Evolutionary conservation across 306 rosid species (phyloP).

Genomic region (Vachellia collinsii): DNA sequence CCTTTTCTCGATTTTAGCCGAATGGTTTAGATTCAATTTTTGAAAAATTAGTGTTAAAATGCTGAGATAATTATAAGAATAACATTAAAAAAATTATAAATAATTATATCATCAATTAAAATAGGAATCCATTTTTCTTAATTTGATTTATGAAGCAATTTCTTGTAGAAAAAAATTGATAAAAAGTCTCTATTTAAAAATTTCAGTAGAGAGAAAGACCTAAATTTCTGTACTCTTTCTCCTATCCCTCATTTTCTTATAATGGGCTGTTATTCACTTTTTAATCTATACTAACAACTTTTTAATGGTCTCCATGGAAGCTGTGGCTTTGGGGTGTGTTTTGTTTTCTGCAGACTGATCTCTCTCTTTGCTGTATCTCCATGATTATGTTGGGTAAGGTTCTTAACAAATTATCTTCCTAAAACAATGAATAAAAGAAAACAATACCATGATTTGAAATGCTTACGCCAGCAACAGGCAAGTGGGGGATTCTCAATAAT

Average conservation of each 20-base stretch:
- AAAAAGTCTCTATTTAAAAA: no score
- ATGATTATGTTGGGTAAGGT: not conserved
- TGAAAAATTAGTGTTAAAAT: no score
- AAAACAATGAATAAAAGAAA: not conserved
- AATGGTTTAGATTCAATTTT: no score
- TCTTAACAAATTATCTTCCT: not conserved
- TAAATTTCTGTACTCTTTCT: no score
- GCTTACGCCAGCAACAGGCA: conserved; percentile 37
- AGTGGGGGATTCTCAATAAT: conserved; percentile 39
- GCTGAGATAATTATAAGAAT: not conserved
- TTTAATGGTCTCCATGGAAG: not conserved
- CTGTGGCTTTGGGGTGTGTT: not conserved
- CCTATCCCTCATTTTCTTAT: not conserved
- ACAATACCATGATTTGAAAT: not conserved
- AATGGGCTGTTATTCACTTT: not conserved
- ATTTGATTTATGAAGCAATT: not conserved
- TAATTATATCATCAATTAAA: not conserved
- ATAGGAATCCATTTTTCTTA: not conserved
- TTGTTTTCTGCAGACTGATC: not conserved
- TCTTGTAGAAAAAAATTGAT: no score
- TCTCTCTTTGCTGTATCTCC: not conserved
- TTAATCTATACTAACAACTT: not conserved
- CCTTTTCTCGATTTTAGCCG: no score
- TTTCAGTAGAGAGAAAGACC: no score
- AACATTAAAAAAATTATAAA: not conserved